phyloP scores from a whole-genome alignment of 352 stramenopile species.

The Thraustochytrium sp. region DNA sequence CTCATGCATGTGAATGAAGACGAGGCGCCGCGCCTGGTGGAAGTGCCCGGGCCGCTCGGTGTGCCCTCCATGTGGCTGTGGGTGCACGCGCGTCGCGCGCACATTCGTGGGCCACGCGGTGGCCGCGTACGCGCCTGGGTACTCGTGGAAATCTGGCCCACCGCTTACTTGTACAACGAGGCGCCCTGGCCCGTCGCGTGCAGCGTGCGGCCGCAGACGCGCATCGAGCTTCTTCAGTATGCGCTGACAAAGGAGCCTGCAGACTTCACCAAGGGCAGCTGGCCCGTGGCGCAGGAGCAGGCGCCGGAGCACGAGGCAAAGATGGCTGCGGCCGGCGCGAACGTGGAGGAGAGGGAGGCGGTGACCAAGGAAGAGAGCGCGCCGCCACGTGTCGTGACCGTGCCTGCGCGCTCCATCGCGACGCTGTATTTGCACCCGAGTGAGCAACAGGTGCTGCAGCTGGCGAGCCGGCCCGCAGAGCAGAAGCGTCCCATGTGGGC shows the following conservation, averaged over 20 bases:
- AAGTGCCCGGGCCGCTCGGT: background rate
- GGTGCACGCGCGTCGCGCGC: background rate
- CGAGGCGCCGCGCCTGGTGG: background rate
- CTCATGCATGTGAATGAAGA: background rate
- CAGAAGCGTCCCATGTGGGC: background rate
- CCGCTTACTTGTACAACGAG: background rate
- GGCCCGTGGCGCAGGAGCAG: background rate
- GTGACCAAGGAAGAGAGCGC: background rate
- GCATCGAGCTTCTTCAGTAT: constrained; percentile 33
- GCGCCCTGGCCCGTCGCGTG: background rate
- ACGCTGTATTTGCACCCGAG: background rate
- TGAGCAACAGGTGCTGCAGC: background rate
- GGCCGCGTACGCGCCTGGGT: background rate
- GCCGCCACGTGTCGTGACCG: background rate
- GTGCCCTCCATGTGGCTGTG: background rate
- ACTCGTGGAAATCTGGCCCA: constrained; percentile 37
- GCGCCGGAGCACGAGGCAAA: background rate
- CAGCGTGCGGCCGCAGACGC: background rate
- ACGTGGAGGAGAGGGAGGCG: too few relatives aligned
- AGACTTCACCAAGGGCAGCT: background rate
- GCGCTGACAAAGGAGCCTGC: background rate
- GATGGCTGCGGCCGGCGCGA: too few relatives aligned
- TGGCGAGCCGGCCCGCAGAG: background rate
- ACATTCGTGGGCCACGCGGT: background rate
- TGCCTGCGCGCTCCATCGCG: background rate